Evolutionary conservation across 1,284 basidiomycete genomes (phyloP), one percentile per base, ranked within the genome.

Genomic region (Cutaneotrichosporon dermatis): DNA sequence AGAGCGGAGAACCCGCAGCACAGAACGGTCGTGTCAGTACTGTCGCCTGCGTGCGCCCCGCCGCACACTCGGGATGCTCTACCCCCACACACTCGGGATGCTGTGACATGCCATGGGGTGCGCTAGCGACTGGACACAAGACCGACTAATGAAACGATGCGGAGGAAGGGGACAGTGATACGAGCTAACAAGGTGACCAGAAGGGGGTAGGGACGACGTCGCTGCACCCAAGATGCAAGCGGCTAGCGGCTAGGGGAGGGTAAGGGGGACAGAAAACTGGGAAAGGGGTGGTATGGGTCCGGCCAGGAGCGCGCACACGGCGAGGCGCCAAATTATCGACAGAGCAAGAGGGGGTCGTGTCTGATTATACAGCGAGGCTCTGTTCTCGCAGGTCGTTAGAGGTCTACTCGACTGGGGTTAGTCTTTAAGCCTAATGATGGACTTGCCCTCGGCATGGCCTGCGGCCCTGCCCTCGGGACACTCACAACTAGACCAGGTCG

Each of bases 401-500:
- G 25, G 25, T 46, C n/a, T 46, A 13, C 44, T 25, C 25, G 25
- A 25, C 25, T 44, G 9, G 11, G 43, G 46, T 48, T 25, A 25
- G n/a, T 33, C 46, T 45, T 45, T 6, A 16, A 34, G 9, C 39
- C 12, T 8, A 9, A 9, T 9, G 39, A 40, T 40, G 39, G 8
- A 40, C 12, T 39, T 42, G 16, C 25, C 9, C 37, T 51, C 35
- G 33, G 51, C 15, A 16, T 43, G 41, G 15, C 42, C 11, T 7
- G 11, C 6, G n/a, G 1, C 25, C 25, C 3, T 25, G 25, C 25
- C 2, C 39, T 13, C 8, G 16, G 6, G 4, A 10, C 6, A 49
- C 54, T 48, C 37, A 49, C 54, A n/a, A 10, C 36, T 13, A 13
- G 54, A n/a, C 54, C 54, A 70, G 34, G 59, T 58, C 12, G 65